These are phyloP conservation scores for Eucommia ulmoides DNA, from an alignment of 257 asterid species.

Conservation along the genomic window DNA sequence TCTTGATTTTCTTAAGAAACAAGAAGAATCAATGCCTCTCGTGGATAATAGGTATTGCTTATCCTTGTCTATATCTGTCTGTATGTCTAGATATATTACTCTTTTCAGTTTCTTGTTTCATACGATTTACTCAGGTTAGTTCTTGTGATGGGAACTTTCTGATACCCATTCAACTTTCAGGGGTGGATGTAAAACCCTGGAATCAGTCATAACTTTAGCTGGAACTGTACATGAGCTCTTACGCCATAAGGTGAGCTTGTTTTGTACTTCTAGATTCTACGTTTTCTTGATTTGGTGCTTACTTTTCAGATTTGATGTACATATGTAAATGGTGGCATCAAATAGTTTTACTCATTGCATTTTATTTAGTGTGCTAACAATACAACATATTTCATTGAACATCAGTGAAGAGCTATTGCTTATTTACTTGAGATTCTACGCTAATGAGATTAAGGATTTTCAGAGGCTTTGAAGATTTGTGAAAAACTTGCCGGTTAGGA, in stretches of 20 bases:
- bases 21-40: slow-evolving; percentile 39
- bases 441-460: background rate
- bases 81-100: no score
- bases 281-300: no score
- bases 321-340: background rate
- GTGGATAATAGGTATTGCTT: no score
- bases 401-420: background rate
- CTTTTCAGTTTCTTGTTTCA: no score
- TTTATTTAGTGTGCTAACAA: background rate
- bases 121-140: slow-evolving; percentile 3
- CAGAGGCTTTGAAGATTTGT: background rate
- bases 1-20: slow-evolving; percentile 55
- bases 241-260: slow-evolving; percentile 58
- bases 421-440: background rate
- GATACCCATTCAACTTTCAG: slow-evolving; percentile 24
- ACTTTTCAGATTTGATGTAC: background rate
- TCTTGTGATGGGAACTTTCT: slow-evolving; percentile 12
- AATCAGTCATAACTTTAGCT: slow-evolving; percentile 53
- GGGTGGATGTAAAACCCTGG: slow-evolving; percentile 33
- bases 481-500: background rate
- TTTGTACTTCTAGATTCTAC: no score
- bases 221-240: slow-evolving; percentile 60
- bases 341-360: background rate
- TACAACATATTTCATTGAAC: background rate
- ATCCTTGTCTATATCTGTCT: no score